Evolutionary conservation across 1,139 yeast genomes (phyloP).

Genomic region (Lodderomyces margitis): DNA sequence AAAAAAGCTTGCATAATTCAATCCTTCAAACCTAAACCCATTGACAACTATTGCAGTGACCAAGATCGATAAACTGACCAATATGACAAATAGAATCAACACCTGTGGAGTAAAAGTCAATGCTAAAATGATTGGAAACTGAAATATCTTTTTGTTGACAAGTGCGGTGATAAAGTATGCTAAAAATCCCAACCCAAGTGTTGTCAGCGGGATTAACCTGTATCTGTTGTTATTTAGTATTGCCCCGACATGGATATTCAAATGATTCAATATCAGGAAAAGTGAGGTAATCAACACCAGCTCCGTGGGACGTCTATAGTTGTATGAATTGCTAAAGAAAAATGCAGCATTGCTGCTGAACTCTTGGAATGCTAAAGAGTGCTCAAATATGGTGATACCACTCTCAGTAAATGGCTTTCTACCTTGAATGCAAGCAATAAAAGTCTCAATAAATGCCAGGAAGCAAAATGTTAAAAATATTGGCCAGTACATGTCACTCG

Average conservation of each 20-base stretch:
- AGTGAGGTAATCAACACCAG: slow-evolving; percentile 53
- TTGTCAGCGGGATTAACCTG: slow-evolving; percentile 60
- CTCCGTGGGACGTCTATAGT: slow-evolving; percentile 44
- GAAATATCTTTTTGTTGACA: slow-evolving; percentile 34
- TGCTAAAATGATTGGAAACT: slow-evolving; percentile 54
- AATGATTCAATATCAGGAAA: slow-evolving; percentile 54
- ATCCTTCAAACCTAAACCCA: slow-evolving; percentile 45
- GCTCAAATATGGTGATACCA: slow-evolving; percentile 72
- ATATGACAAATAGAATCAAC: slow-evolving; percentile 47
- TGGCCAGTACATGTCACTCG: slow-evolving; percentile 61
- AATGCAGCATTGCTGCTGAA: slow-evolving; percentile 46
- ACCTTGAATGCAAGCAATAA: slow-evolving; percentile 60
- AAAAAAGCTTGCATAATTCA: slow-evolving; percentile 50
- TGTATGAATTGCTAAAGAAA: slow-evolving; percentile 24
- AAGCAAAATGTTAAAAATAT: slow-evolving; percentile 59
- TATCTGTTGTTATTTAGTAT: slow-evolving; percentile 50
- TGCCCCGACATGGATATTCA: slow-evolving; percentile 59
- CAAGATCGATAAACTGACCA: slow-evolving; percentile 51
- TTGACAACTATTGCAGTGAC: slow-evolving; percentile 58
- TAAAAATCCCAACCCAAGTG: slow-evolving; percentile 52
- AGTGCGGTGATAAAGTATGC: slow-evolving; percentile 41
- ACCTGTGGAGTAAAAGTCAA: slow-evolving; percentile 64
- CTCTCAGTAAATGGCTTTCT: slow-evolving; percentile 60
- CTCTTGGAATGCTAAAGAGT: slow-evolving; percentile 72
- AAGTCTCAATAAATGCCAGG: slow-evolving; percentile 69